A percentile compares a stretch with the other conserved stretches of the same genome.
phyloP scores from a whole-genome alignment of 169 alveolate genomes.

The Neospora caninum region DNA sequence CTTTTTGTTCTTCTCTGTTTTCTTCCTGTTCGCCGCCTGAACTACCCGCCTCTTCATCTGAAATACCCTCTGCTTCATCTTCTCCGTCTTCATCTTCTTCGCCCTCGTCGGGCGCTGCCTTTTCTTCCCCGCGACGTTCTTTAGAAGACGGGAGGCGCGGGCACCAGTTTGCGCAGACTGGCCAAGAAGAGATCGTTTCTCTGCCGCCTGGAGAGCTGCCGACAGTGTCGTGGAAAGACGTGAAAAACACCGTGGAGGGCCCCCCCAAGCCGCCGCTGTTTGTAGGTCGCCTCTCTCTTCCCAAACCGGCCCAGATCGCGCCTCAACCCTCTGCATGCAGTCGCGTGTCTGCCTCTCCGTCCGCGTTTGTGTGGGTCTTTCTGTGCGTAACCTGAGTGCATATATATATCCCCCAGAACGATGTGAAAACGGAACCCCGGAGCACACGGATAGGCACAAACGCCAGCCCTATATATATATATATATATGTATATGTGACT shows the following conservation, averaged over 20 bases:
- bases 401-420: no score
- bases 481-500: no score
- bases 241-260: neutral
- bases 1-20: neutral
- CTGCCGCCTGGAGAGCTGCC: neutral
- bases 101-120: neutral
- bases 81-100: neutral
- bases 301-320: no score
- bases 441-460: no score
- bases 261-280: constrained; percentile 29
- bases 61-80: neutral
- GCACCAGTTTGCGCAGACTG: neutral
- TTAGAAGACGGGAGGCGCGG: neutral
- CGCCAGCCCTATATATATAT: neutral
- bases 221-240: neutral
- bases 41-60: neutral
- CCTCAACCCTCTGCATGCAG: no score
- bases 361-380: no score
- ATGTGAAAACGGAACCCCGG: no score
- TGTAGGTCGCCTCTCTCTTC: neutral
- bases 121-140: neutral
- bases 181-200: neutral
- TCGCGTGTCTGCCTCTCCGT: no score
- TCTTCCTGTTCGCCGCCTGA: neutral
- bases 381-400: no score